Base-by-base conservation (phyloP, 129 eudicot species). In the Artemisia annua region DNA sequence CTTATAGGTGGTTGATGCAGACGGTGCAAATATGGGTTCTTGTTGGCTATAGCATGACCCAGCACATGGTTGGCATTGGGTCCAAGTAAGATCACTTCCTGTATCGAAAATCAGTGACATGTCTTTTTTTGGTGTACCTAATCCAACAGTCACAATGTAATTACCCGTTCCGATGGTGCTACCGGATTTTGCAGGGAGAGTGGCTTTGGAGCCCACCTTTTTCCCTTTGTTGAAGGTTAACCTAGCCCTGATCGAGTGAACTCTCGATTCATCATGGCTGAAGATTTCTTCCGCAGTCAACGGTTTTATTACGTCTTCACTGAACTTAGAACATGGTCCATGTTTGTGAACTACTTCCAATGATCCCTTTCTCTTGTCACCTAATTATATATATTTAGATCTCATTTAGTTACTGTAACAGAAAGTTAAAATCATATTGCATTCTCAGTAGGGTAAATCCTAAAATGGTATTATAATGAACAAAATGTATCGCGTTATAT, bases 71-170 rank as follows among this genome's bases (percentile, higher is more conserved):
- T 87, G 67, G 57, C 98, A 93, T 22, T 93, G 98, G 3, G 96
- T 90, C 98, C 98, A 93, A 0, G 97, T 89, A 4, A 93, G 68
- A 50, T 88, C 95, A 24, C 97, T 90, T 7, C 98, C 98, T 0
- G 98, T 93, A 82, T 93, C 98, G 19, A 93, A 93, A 11, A 90
- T 65, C 16, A 93, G 75, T 1, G 90, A 78, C 8, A 85, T 77
- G 53, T 81, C 71, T 28, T 86, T 86, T 43, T 72, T 69, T 0
- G 98, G 98, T 5, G 91, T 85, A 13, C 98, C 98, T 11, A 93
- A 80, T 30, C 96, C 97, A 7, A 90, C 69, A 3, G 78, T 66
- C n/a, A 90, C 89, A 17, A 93, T 46, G 83, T 90, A 93, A 80
- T 88, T 87, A 2, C 91, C 90, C 0, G 90, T 54, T 70, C 85